These are phyloP conservation scores for Trametes cubensis DNA, from an alignment of 768 basidiomycete genomes.

Conservation along the genomic window DNA sequence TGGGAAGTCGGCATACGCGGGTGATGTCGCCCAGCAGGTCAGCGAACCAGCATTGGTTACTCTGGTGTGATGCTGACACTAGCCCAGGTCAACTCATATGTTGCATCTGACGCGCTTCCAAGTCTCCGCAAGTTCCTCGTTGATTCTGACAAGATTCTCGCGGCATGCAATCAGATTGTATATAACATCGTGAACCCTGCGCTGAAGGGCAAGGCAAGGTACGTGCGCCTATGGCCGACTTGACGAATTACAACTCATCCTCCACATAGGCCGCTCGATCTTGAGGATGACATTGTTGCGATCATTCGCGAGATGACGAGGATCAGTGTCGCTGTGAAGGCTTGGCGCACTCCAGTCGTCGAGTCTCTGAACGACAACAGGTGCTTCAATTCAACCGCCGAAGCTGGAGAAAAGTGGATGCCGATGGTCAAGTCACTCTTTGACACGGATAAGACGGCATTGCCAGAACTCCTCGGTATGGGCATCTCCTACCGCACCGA, in stretches of 20 bases:
- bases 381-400: conserved; percentile 76
- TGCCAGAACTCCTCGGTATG: conserved; percentile 82
- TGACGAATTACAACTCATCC: conserved; percentile 16
- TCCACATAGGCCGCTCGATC: conserved; percentile 67
- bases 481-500: conserved; percentile 18
- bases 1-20: conserved; percentile 32
- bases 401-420: conserved; percentile 67
- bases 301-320: conserved; percentile 80
- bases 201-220: conserved; percentile 79
- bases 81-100: conserved; percentile 68
- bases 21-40: conserved; percentile 54
- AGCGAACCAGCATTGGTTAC: neutral
- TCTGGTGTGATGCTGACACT: neutral
- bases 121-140: conserved; percentile 76
- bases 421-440: conserved; percentile 78
- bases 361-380: conserved; percentile 86
- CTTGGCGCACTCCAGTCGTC: conserved; percentile 79
- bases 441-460: conserved; percentile 83
- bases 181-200: conserved; percentile 84
- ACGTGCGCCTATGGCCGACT: conserved; percentile 20
- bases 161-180: conserved; percentile 80
- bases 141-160: conserved; percentile 81
- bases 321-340: conserved; percentile 75
- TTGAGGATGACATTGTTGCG: conserved; percentile 65
- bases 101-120: conserved; percentile 71